Evolutionary conservation across 2,329 filamentous ascomycete genomes (phyloP).

Genomic region (Dactylellina drechsleri): DNA sequence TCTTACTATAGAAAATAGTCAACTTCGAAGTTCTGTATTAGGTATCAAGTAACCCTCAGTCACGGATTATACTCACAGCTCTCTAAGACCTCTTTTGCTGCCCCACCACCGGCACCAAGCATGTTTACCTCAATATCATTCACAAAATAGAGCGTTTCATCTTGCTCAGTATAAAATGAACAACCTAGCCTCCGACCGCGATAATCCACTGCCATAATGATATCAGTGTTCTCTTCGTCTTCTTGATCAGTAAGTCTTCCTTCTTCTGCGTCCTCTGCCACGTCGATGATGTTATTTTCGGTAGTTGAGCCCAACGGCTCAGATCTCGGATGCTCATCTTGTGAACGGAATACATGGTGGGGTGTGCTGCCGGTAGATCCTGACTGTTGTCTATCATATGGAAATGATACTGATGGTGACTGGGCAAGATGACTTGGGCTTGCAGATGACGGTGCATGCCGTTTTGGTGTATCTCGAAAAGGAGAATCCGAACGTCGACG

Average conservation of each 20-base stretch:
- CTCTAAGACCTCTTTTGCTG: conserved; percentile 40
- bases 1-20: conserved; percentile 65
- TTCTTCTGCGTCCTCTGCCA: not conserved
- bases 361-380: not conserved
- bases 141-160: conserved; percentile 57
- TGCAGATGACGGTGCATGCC: not conserved
- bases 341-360: not conserved
- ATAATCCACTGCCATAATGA: conserved; percentile 58
- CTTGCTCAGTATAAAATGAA: conserved; percentile 57
- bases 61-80: conserved; percentile 20
- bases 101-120: conserved; percentile 24
- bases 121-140: conserved; percentile 57
- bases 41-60: too few species aligned
- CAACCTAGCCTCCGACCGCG: conserved; percentile 57
- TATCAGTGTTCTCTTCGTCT: conserved; percentile 60
- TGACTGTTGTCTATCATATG: not conserved
- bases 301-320: not conserved
- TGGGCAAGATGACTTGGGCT: not conserved
- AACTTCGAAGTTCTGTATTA: not conserved
- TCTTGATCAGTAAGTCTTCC: conserved; percentile 62
- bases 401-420: conserved; percentile 17
- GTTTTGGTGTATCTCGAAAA: conserved; percentile 30
- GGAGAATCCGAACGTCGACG: conserved; percentile 35
- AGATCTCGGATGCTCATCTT: not conserved
- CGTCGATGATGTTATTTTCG: not conserved